Conservation (phyloP, 768 basidiomycete genomes). For the Lyophyllum semitale region DNA sequence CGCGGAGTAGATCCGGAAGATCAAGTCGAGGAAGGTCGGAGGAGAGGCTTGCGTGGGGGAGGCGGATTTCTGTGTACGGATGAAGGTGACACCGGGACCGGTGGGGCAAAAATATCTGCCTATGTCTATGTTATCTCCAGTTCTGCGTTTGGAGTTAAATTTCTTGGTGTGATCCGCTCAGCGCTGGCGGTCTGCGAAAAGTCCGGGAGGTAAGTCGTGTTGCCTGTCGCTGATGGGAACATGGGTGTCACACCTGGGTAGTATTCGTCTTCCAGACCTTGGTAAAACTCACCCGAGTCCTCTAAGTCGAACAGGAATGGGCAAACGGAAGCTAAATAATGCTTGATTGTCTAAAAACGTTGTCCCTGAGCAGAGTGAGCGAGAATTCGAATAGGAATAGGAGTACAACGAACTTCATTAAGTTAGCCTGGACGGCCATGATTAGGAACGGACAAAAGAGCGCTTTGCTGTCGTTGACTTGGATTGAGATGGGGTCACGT, state of each 20-base stretch:
- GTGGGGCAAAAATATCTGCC: not conserved
- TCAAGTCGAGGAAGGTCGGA: constrained; percentile 24
- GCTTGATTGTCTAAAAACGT: not conserved
- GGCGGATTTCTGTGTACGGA: not conserved
- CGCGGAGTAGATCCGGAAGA: constrained; percentile 29
- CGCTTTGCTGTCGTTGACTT: no score
- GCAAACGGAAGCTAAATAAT: not conserved
- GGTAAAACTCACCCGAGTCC: not conserved
- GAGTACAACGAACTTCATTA: not conserved
- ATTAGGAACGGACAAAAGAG: no score
- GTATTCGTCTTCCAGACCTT: not conserved
- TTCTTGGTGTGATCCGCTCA: not conserved
- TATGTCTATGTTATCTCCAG: not conserved
- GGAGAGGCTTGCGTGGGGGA: not conserved
- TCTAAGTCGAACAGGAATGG: not conserved
- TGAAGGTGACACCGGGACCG: not conserved
- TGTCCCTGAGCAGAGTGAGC: not conserved
- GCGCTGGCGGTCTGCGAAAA: not conserved
- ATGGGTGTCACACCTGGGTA: not conserved
- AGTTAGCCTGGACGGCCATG: not conserved
- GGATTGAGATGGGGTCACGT: no score
- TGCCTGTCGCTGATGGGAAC: not conserved
- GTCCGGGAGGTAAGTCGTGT: no score
- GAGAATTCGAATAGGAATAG: no score
- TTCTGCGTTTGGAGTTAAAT: no score